Evolutionary conservation across 192 early-diverging fungal genomes (phyloP).

Genomic region (Coemansia furcata): DNA sequence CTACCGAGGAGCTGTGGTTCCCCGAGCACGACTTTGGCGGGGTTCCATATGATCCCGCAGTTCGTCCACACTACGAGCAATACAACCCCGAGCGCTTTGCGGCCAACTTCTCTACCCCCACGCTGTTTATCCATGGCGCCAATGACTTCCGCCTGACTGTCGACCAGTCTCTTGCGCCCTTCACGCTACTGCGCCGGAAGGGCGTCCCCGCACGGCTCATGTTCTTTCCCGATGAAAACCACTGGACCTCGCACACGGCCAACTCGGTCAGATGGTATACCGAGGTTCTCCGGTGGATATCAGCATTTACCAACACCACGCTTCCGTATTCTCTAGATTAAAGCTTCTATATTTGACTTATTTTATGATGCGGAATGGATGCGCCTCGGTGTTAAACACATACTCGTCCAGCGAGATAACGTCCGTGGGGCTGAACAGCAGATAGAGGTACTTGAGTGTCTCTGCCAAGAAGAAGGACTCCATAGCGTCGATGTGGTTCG

Average conservation of each 20-base stretch:
- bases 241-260: constrained; percentile 62
- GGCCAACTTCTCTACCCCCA: constrained; percentile 69
- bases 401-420: constrained; percentile 72
- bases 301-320: constrained; percentile 18
- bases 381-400: constrained; percentile 95
- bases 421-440: constrained; percentile 74
- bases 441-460: constrained; percentile 92
- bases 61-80: constrained; percentile 56
- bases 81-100: constrained; percentile 67
- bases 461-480: constrained; percentile 91
- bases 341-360: neutral
- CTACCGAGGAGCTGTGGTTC: constrained; percentile 79
- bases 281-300: constrained; percentile 64
- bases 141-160: constrained; percentile 63
- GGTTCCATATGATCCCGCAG: constrained; percentile 55
- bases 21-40: constrained; percentile 76
- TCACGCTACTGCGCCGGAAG: constrained; percentile 71
- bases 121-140: constrained; percentile 71
- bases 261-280: constrained; percentile 67
- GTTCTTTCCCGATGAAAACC: constrained; percentile 74
- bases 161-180: constrained; percentile 65
- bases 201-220: constrained; percentile 62
- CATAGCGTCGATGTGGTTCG: constrained; percentile 38
- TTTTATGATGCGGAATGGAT: constrained; percentile 65
- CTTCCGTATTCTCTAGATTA: constrained; percentile 16